Percentiles rank a stretch among this genome's conserved stretches.
Conservation (phyloP, 1,139 yeast species). For the Saccharomyces hybrid region DNA sequence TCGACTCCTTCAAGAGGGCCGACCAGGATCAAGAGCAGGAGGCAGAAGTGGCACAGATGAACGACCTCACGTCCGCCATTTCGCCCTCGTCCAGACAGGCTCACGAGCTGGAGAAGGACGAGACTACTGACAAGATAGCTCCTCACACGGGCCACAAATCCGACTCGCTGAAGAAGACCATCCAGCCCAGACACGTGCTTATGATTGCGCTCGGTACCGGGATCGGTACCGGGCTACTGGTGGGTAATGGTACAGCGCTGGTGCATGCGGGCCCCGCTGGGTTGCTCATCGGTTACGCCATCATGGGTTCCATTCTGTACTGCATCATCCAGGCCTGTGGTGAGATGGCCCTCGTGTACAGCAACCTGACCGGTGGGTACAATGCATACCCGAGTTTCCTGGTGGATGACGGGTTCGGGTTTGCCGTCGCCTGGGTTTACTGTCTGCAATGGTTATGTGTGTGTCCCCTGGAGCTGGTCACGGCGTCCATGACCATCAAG, state of each 20-base stretch:
- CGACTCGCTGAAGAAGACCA: slow-evolving; percentile 39
- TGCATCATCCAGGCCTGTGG: slow-evolving; percentile 76
- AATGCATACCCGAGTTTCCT: slow-evolving; percentile 58
- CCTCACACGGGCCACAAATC: slow-evolving; percentile 8
- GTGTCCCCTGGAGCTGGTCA: slow-evolving; percentile 67
- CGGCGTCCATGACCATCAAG: slow-evolving; percentile 63
- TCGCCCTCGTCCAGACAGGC: background rate
- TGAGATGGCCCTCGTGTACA: slow-evolving; percentile 68
- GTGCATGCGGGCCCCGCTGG: slow-evolving; percentile 77
- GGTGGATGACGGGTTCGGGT: slow-evolving; percentile 73
- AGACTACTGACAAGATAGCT: background rate
- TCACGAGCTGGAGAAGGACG: background rate
- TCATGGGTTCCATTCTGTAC: slow-evolving; percentile 63
- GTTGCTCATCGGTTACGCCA: slow-evolving; percentile 57
- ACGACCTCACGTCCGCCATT: background rate
- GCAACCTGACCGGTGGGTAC: slow-evolving; percentile 74
- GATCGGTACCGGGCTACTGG: slow-evolving; percentile 71
- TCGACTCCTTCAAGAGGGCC: slow-evolving; percentile 27
- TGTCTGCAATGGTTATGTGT: slow-evolving; percentile 75
- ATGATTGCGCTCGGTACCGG: slow-evolving; percentile 82
- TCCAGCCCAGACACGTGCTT: slow-evolving; percentile 46
- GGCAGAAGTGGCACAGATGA: background rate
- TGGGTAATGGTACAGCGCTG: slow-evolving; percentile 68
- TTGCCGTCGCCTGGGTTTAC: slow-evolving; percentile 75
- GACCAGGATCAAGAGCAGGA: slow-evolving; percentile 4